A percentile compares a stretch with the other conserved stretches of the same genome.
Conservation (phyloP, 1,284 basidiomycete genomes). For the Clitocybe nebularis region DNA sequence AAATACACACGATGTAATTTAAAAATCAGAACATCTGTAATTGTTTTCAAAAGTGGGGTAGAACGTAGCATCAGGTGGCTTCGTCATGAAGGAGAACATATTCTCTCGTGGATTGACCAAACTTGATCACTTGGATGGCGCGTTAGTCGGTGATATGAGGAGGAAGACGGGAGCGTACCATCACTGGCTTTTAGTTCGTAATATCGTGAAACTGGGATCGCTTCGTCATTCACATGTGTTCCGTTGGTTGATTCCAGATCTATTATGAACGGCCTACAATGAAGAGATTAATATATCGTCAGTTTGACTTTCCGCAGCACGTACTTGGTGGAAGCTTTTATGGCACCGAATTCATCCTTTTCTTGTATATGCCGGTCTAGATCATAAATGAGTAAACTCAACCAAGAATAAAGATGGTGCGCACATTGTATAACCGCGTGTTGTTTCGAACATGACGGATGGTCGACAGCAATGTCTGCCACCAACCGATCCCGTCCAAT, state of each 20-base stretch:
- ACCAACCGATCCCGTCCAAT: slow-evolving; percentile 88
- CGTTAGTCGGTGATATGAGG: slow-evolving; percentile 1
- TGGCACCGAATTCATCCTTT: slow-evolving; percentile 85
- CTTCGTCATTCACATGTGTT: slow-evolving; percentile 85
- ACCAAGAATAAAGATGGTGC: slow-evolving; percentile 19
- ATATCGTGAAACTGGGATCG: slow-evolving; percentile 84
- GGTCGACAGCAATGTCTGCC: slow-evolving; percentile 87
- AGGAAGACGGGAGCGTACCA: slow-evolving; percentile 46
- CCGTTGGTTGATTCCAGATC: slow-evolving; percentile 97
- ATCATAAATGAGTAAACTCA: slow-evolving; percentile 7
- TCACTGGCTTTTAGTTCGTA: slow-evolving; percentile 89
- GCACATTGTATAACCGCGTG: slow-evolving; percentile 94
- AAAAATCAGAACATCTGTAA: too few relatives aligned
- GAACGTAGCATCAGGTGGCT: slow-evolving; percentile 45
- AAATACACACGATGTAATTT: slow-evolving; percentile 7
- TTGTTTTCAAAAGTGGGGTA: too few relatives aligned
- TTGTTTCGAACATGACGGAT: slow-evolving; percentile 98
- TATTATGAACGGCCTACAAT: slow-evolving; percentile 83
- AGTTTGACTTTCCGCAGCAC: too few relatives aligned
- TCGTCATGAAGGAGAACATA: slow-evolving; percentile 89
- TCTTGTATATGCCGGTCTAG: slow-evolving; percentile 79
- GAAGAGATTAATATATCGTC: slow-evolving; percentile 12
- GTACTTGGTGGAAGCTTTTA: slow-evolving; percentile 77
- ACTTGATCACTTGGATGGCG: slow-evolving; percentile 76
- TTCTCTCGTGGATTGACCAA: slow-evolving; percentile 83